Percentiles rank a stretch among this genome's conserved stretches.
Conservation (phyloP, 2,329 filamentous ascomycete species). For the Hymenotorrendiella dingleyae region DNA sequence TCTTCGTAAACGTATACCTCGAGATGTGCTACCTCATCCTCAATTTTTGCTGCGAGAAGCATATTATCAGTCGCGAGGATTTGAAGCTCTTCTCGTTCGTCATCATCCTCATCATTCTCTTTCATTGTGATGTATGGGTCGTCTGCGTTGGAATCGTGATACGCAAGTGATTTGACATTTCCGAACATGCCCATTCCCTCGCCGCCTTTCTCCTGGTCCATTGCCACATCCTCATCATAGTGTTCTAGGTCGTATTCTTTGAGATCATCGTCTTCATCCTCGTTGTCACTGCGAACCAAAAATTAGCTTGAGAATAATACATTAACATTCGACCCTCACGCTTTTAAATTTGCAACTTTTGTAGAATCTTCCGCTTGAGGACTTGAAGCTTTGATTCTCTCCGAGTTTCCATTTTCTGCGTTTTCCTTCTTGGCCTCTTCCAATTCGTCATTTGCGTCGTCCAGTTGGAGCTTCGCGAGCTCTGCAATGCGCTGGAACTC, state of each 20-base stretch:
- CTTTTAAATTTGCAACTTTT: slow-evolving; percentile 33
- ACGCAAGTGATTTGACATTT: slow-evolving; percentile 87
- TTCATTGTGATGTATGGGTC: slow-evolving; percentile 94
- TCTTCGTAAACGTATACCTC: slow-evolving; percentile 99
- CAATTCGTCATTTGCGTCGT: slow-evolving; percentile 85
- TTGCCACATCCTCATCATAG: slow-evolving; percentile 78
- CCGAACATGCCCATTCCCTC: slow-evolving; percentile 88
- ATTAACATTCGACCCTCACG: slow-evolving; percentile 29
- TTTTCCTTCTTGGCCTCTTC: slow-evolving; percentile 45
- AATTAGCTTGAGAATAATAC: too few species aligned
- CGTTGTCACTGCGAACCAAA: too few species aligned
- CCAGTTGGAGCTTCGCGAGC: slow-evolving; percentile 57
- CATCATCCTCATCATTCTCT: slow-evolving; percentile 57
- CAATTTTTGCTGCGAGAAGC: slow-evolving; percentile 84
- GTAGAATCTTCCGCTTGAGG: slow-evolving; percentile 24
- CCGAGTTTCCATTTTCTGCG: slow-evolving; percentile 28
- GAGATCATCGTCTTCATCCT: slow-evolving; percentile 73
- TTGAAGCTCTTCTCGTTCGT: slow-evolving; percentile 90
- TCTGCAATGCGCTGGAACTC: slow-evolving; percentile 53
- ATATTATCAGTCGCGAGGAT: slow-evolving; percentile 90
- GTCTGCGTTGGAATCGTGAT: slow-evolving; percentile 89
- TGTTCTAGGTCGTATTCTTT: slow-evolving; percentile 95
- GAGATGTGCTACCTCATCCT: slow-evolving; percentile 93
- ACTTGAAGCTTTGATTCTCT: slow-evolving; percentile 35
- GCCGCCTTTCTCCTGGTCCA: slow-evolving; percentile 53